These are phyloP conservation scores for Centella asiatica DNA, from an alignment of 129 eudicot genomes.

Conservation along the genomic window DNA sequence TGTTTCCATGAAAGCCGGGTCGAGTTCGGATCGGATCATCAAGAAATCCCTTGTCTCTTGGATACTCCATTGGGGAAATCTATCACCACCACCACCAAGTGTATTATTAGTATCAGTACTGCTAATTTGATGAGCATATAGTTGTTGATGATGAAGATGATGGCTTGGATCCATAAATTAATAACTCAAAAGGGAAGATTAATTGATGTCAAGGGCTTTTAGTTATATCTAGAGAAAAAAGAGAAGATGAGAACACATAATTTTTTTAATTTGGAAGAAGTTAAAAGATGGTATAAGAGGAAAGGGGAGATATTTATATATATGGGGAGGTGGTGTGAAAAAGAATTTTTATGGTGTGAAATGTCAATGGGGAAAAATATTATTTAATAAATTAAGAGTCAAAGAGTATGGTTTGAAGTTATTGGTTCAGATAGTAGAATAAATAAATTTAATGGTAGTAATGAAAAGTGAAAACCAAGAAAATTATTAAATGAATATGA, in stretches of 20 bases:
- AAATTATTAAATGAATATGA: no score
- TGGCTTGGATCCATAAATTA: slow-evolving; percentile 20
- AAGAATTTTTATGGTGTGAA: slow-evolving; percentile 56
- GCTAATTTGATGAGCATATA: background rate
- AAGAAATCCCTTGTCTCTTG: slow-evolving; percentile 80
- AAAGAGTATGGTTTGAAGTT: background rate
- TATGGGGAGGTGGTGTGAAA: slow-evolving; percentile 43
- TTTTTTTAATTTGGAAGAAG: background rate
- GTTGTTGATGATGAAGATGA: slow-evolving; percentile 4
- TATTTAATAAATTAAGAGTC: background rate
- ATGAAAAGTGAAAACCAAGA: no score
- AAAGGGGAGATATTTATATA: background rate
- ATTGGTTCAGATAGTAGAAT: no score
- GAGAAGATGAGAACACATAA: slow-evolving; percentile 10
- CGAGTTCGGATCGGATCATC: slow-evolving; percentile 65
- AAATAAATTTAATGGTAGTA: no score
- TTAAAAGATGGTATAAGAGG: slow-evolving; percentile 17
- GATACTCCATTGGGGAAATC: slow-evolving; percentile 91
- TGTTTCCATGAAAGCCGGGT: slow-evolving; percentile 78
- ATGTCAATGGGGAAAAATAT: slow-evolving; percentile 13
- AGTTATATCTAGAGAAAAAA: background rate
- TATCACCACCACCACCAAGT: slow-evolving; percentile 40
- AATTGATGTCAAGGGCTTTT: no score
- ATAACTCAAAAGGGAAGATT: slow-evolving; percentile 3
- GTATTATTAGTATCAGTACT: slow-evolving; percentile 31